A percentile compares a stretch with the other conserved stretches of the same genome.
Conservation (phyloP, 202 grass and related monocot genomes). For the Saccharum hybrid region DNA sequence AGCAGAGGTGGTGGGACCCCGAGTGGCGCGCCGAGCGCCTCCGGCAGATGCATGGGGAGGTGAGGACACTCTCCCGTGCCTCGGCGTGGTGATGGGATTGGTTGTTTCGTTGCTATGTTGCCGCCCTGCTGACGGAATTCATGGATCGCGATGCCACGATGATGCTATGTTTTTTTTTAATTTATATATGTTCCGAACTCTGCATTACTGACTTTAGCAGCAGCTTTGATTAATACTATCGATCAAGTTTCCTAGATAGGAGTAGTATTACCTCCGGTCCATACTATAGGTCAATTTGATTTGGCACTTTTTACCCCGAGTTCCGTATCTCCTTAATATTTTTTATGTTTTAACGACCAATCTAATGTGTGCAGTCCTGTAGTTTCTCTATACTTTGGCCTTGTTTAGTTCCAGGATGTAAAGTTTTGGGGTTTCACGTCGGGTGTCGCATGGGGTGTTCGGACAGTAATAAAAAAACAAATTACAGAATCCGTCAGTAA, state of each 20-base stretch:
- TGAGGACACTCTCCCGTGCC: constrained; percentile 34
- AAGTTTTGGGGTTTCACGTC: too few relatives aligned
- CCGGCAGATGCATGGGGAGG: constrained; percentile 74
- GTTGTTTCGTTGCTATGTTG: constrained; percentile 3
- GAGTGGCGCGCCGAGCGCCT: constrained; percentile 90
- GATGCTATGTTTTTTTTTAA: background rate
- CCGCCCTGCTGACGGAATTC: background rate
- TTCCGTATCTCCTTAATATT: background rate
- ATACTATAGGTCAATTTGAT: background rate
- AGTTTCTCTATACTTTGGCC: background rate
- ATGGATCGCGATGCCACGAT: background rate
- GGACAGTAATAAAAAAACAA: too few relatives aligned
- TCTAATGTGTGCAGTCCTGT: background rate
- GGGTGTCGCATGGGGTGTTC: too few relatives aligned
- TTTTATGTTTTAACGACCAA: background rate
- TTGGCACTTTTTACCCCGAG: background rate
- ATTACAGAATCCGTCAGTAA: too few relatives aligned
- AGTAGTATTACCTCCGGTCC: background rate
- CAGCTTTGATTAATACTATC: background rate
- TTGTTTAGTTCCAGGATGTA: too few relatives aligned
- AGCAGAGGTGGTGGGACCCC: constrained; percentile 98
- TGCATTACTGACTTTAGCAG: background rate
- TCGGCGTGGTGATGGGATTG: background rate
- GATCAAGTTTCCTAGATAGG: background rate
- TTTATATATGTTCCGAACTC: background rate